A percentile compares a stretch with the other conserved stretches of the same genome.
Evolutionary conservation across 1,284 basidiomycete genomes (phyloP).

Genomic region (Schizopora paradoxa): DNA sequence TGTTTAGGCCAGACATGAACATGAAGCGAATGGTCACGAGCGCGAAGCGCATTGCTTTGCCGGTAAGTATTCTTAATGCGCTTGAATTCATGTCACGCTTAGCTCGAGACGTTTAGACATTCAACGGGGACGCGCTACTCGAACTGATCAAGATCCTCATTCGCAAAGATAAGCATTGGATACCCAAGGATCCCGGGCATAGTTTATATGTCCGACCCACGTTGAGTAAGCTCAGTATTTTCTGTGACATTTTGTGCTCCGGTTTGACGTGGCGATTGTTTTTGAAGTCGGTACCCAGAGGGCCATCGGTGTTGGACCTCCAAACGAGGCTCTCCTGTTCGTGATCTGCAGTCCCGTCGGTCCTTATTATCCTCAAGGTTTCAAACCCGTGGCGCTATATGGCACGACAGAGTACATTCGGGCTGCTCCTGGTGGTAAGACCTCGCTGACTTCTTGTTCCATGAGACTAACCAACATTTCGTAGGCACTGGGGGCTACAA

Average conservation of each 20-base stretch:
- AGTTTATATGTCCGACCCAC: conserved; percentile 88
- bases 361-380: conserved; percentile 92
- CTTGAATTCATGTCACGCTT: background rate
- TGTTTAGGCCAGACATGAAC: conserved; percentile 98
- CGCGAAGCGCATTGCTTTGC: conserved; percentile 69
- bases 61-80: conserved; percentile 43
- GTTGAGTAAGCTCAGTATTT: conserved; percentile 47
- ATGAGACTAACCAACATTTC: background rate
- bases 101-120: conserved; percentile 45
- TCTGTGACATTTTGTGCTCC: background rate
- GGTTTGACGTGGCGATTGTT: conserved; percentile 8
- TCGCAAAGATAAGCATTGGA: conserved; percentile 85
- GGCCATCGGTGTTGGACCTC: conserved; percentile 84
- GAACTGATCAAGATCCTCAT: conserved; percentile 90
- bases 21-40: conserved; percentile 90
- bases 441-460: background rate
- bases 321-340: conserved; percentile 86
- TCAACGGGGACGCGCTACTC: conserved; percentile 75
- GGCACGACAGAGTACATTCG: conserved; percentile 90
- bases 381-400: conserved; percentile 92
- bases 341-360: conserved; percentile 94
- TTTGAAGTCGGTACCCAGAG: conserved; percentile 82
- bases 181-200: conserved; percentile 85
- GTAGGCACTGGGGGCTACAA: conserved; percentile 86
- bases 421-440: conserved; percentile 82